phyloP scores from a whole-genome alignment of 2,329 filamentous ascomycete genomes.

The Fusarium circinatum region DNA sequence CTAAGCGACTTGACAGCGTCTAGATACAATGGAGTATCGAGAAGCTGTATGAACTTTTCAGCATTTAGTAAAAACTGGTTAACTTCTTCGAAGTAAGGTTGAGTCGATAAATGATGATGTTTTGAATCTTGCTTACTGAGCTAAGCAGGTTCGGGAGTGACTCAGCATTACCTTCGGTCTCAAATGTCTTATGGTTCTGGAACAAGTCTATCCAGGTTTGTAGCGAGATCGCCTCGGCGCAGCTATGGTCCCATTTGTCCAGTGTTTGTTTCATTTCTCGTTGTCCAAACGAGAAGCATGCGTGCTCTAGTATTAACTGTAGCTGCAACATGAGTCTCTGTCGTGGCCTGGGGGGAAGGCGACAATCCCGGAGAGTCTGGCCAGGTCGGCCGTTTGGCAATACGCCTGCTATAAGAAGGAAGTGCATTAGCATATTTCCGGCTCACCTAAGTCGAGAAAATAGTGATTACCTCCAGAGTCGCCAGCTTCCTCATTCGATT shows the following conservation, averaged over 20 bases:
- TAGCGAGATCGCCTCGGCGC: neutral
- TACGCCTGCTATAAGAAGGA: too few species aligned
- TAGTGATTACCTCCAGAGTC: too few species aligned
- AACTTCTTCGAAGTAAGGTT: accelerated
- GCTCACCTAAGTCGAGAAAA: too few species aligned
- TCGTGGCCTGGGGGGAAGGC: neutral
- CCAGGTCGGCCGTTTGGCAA: neutral
- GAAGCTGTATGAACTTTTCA: neutral
- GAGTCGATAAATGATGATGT: neutral
- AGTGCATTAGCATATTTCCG: too few species aligned
- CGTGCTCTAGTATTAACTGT: neutral
- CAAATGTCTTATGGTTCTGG: neutral
- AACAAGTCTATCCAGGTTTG: neutral
- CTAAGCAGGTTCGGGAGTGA: neutral
- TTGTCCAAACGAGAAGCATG: neutral
- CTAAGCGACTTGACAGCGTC: neutral
- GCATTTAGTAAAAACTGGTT: neutral
- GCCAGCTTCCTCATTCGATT: too few species aligned
- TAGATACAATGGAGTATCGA: neutral
- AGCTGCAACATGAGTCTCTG: neutral
- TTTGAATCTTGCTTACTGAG: neutral
- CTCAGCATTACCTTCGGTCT: neutral
- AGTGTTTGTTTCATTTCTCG: neutral
- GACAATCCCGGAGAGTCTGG: neutral
- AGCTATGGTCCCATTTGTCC: neutral